These are phyloP conservation scores for Earliella scabrosa DNA, from an alignment of 1,284 basidiomycete genomes.

Conservation along the genomic window DNA sequence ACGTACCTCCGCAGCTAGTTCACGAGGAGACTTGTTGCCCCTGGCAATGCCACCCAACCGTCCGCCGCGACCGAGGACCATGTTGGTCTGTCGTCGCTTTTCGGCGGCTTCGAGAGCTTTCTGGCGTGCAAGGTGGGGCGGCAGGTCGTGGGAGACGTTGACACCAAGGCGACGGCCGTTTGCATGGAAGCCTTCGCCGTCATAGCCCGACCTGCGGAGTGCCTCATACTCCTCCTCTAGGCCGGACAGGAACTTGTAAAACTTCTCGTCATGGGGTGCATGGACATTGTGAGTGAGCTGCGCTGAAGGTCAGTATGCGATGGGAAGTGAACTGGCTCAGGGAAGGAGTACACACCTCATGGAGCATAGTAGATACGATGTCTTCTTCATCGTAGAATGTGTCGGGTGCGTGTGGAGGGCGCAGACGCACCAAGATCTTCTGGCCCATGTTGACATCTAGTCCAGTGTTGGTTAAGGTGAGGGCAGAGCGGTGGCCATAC, in stretches of 20 bases:
- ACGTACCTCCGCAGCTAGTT: slow-evolving; percentile 78
- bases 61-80: slow-evolving; percentile 58
- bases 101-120: slow-evolving; percentile 81
- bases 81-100: slow-evolving; percentile 55
- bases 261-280: slow-evolving; percentile 84
- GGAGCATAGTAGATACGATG: slow-evolving; percentile 80
- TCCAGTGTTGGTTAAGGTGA: slow-evolving; percentile 5
- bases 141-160: slow-evolving; percentile 64
- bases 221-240: slow-evolving; percentile 85
- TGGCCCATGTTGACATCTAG: slow-evolving; percentile 80
- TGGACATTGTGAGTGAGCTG: slow-evolving; percentile 89
- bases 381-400: slow-evolving; percentile 81
- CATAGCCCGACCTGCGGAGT: slow-evolving; percentile 76
- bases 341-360: slow-evolving; percentile 67
- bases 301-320: not conserved
- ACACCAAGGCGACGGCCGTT: slow-evolving; percentile 68
- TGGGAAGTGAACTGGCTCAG: not conserved
- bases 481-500: not conserved
- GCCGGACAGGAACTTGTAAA: slow-evolving; percentile 78
- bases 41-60: slow-evolving; percentile 51
- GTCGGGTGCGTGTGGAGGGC: slow-evolving; percentile 69
- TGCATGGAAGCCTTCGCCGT: slow-evolving; percentile 84
- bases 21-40: slow-evolving; percentile 60
- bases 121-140: slow-evolving; percentile 62
- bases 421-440: slow-evolving; percentile 80